Conservation (phyloP, 1,284 basidiomycete genomes). For the Austropuccinia psidii region DNA sequence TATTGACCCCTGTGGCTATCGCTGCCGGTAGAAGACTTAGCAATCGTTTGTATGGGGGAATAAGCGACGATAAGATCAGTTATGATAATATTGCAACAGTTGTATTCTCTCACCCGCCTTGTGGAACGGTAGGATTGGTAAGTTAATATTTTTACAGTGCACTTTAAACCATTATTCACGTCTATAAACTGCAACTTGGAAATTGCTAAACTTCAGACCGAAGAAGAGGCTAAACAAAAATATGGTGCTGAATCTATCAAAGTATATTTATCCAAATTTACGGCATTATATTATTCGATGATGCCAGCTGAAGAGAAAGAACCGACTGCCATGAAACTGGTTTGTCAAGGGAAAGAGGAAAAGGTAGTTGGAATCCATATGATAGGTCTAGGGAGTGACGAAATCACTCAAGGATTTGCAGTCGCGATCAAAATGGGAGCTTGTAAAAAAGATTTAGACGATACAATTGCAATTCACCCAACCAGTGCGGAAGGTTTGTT, state of each 20-base stretch:
- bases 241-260: conserved; percentile 79
- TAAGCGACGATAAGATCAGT: conserved; percentile 71
- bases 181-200: too few species aligned
- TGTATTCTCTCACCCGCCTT: conserved; percentile 80
- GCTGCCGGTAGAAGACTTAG: conserved; percentile 82
- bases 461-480: conserved; percentile 85
- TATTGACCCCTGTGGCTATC: conserved; percentile 96
- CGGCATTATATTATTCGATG: conserved; percentile 79
- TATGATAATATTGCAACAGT: conserved; percentile 85
- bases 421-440: conserved; percentile 95
- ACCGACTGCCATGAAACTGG: conserved; percentile 85
- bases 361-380: conserved; percentile 91
- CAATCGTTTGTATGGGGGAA: conserved; percentile 81
- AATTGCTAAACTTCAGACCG: conserved; percentile 53
- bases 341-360: conserved; percentile 77
- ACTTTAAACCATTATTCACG: too few species aligned
- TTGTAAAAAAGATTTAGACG: conserved; percentile 62
- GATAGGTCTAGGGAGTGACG: conserved; percentile 72
- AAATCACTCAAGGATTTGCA: conserved; percentile 85
- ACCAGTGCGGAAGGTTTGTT: conserved; percentile 39
- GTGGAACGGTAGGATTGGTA: conserved; percentile 76
- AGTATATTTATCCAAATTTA: conserved; percentile 58
- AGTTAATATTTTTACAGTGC: too few species aligned
- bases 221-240: conserved; percentile 76
- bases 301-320: conserved; percentile 67